These are phyloP conservation scores for Zizania palustris DNA, from an alignment of 202 grass and related monocot genomes.

Conservation along the genomic window DNA sequence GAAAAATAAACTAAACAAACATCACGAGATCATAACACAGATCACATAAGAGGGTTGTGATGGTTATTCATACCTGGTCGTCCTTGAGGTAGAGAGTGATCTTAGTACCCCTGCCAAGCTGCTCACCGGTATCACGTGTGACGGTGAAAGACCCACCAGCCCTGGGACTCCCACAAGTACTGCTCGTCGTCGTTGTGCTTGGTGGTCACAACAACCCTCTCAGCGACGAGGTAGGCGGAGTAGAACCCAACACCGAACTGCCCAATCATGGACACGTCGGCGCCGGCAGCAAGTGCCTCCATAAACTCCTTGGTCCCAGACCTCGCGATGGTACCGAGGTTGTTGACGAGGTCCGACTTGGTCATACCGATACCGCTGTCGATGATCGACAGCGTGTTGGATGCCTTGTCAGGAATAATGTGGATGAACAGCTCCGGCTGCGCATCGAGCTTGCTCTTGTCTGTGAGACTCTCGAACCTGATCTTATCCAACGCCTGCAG, in stretches of 20 bases:
- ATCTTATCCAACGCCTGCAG: constrained; percentile 71
- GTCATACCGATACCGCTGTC: constrained; percentile 77
- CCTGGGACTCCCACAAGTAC: constrained; percentile 76
- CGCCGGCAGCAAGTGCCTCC: constrained; percentile 66
- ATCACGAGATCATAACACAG: too few species aligned
- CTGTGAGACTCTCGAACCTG: constrained; percentile 75
- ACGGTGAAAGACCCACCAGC: constrained; percentile 68
- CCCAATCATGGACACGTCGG: constrained; percentile 76
- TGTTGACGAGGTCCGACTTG: constrained; percentile 77
- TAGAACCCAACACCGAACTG: constrained; percentile 73
- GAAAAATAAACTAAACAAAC: not conserved
- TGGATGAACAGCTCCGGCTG: constrained; percentile 80
- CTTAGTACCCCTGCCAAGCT: constrained; percentile 64
- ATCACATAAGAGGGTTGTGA: not conserved
- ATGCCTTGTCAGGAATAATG: constrained; percentile 70
- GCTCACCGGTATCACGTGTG: constrained; percentile 59
- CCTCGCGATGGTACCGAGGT: constrained; percentile 67
- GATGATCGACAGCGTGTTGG: constrained; percentile 60
- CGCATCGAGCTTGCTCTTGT: constrained; percentile 76
- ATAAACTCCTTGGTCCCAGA: constrained; percentile 79
- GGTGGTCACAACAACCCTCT: constrained; percentile 61
- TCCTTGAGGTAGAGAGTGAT: constrained; percentile 70
- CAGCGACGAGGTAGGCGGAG: constrained; percentile 67
- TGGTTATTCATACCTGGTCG: constrained; percentile 52
- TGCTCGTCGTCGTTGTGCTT: constrained; percentile 77